A percentile compares a stretch with the other conserved stretches of the same genome.
Conservation (phyloP, 768 basidiomycete genomes). For the Hypholoma fasciculare region DNA sequence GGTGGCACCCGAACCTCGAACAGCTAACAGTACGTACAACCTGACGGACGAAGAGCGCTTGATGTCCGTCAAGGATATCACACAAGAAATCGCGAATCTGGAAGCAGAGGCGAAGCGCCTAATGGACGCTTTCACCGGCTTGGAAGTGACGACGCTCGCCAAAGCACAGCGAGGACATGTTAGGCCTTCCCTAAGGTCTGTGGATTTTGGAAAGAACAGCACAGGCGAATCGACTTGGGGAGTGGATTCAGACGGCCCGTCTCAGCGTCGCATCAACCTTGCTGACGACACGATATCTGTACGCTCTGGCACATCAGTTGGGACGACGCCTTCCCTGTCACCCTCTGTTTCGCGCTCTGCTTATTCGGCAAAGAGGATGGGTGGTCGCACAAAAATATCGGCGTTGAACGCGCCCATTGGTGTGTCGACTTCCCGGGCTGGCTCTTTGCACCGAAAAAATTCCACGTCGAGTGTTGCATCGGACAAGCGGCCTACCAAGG, state of each 20-base stretch:
- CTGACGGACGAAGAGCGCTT: slow-evolving; percentile 56
- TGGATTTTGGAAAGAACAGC: slow-evolving; percentile 18
- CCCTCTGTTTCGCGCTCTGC: slow-evolving; percentile 47
- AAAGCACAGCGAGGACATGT: slow-evolving; percentile 38
- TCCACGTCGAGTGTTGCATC: slow-evolving; percentile 65
- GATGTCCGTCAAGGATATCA: slow-evolving; percentile 63
- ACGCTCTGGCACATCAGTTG: slow-evolving; percentile 51
- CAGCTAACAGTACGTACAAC: slow-evolving; percentile 36
- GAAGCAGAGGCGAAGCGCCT: slow-evolving; percentile 71
- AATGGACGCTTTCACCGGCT: slow-evolving; percentile 78
- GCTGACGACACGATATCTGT: slow-evolving; percentile 55
- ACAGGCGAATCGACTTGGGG: slow-evolving; percentile 34
- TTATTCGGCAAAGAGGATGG: slow-evolving; percentile 36
- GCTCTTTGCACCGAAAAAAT: slow-evolving; percentile 51
- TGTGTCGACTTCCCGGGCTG: slow-evolving; percentile 29
- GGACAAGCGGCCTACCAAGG: slow-evolving; percentile 30
- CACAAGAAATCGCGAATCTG: slow-evolving; percentile 62
- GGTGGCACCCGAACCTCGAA: slow-evolving; percentile 38
- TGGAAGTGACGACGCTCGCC: slow-evolving; percentile 70
- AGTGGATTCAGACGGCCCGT: slow-evolving; percentile 33
- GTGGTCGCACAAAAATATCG: slow-evolving; percentile 32
- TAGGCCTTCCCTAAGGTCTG: slow-evolving; percentile 20
- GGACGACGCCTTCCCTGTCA: slow-evolving; percentile 47
- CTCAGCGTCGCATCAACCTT: slow-evolving; percentile 34
- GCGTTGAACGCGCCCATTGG: slow-evolving; percentile 22